Conservation (phyloP, 192 early-diverging fungal genomes). For the Diversispora epigaea region DNA sequence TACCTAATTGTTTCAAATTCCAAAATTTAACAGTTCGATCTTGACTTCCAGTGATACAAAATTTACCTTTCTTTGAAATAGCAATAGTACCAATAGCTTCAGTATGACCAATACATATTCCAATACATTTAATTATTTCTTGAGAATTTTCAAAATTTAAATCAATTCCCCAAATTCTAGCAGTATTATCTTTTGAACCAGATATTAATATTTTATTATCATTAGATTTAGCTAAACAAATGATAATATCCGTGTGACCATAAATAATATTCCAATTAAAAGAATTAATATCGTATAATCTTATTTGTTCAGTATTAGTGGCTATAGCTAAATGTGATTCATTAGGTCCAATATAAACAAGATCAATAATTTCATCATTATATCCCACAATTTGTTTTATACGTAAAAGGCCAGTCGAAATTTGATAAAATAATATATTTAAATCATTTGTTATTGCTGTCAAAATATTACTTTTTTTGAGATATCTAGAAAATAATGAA, state of each 20-base stretch:
- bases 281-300: slow-evolving; percentile 78
- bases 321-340: slow-evolving; percentile 83
- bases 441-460: slow-evolving; percentile 86
- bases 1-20: slow-evolving; percentile 68
- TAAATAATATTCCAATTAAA: slow-evolving; percentile 83
- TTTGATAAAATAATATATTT: slow-evolving; percentile 80
- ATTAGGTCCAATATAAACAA: slow-evolving; percentile 71
- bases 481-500: slow-evolving; percentile 3
- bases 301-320: slow-evolving; percentile 90
- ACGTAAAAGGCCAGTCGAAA: slow-evolving; percentile 53
- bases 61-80: slow-evolving; percentile 65
- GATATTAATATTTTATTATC: slow-evolving; percentile 74
- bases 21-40: slow-evolving; percentile 96
- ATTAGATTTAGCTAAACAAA: slow-evolving; percentile 70
- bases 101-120: slow-evolving; percentile 84
- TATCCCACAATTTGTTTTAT: slow-evolving; percentile 89
- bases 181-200: slow-evolving; percentile 91
- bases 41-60: slow-evolving; percentile 84
- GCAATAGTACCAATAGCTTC: slow-evolving; percentile 90
- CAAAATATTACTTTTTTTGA: slow-evolving; percentile 47
- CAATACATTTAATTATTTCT: slow-evolving; percentile 63
- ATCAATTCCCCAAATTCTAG: slow-evolving; percentile 76
- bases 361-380: slow-evolving; percentile 94
- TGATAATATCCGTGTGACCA: slow-evolving; percentile 86
- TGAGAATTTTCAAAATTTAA: slow-evolving; percentile 53